Evolutionary conservation across 108 stramenopile genomes (phyloP).

Genomic region (Hondaea fermentalgiana): DNA sequence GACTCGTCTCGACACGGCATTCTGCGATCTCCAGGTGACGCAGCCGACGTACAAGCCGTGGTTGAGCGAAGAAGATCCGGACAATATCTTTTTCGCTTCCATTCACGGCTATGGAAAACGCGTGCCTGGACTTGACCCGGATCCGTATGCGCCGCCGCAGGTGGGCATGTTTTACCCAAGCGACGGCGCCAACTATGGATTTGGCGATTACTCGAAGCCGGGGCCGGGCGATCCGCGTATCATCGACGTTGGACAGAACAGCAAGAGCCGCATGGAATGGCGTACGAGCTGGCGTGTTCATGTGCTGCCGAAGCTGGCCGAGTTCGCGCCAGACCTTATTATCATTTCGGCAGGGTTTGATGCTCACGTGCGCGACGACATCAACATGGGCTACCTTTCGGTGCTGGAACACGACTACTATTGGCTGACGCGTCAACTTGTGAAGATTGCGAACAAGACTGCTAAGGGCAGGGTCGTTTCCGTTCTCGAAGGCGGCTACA

Average conservation of each 20-base stretch:
- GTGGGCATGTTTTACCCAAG: conserved; percentile 17
- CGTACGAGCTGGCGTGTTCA: conserved; percentile 3
- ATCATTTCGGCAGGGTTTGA: conserved; percentile 98
- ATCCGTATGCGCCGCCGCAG: background rate
- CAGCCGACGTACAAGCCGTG: conserved; percentile 71
- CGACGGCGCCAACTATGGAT: background rate
- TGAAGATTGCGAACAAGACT: conserved; percentile 82
- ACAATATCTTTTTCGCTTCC: conserved; percentile 78
- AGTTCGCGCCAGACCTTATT: conserved; percentile 90
- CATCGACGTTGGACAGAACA: background rate
- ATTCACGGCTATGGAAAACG: conserved; percentile 76
- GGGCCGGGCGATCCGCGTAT: background rate
- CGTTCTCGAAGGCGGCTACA: conserved; percentile 92
- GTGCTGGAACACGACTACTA: conserved; percentile 97
- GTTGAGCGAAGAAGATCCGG: conserved; percentile 76
- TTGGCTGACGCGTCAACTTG: conserved; percentile 86
- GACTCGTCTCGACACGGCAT: conserved; percentile 61
- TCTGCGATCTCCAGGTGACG: conserved; percentile 60
- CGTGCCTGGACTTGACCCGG: conserved; percentile 12
- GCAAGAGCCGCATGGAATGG: background rate
- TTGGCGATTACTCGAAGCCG: background rate
- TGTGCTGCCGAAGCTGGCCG: conserved; percentile 43
- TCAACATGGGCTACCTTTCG: conserved; percentile 87
- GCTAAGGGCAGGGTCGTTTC: conserved; percentile 86
- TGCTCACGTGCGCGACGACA: conserved; percentile 76